Base-by-base conservation (phyloP, 2,329 filamentous ascomycete species). In the Dactylellina parvicollis region DNA sequence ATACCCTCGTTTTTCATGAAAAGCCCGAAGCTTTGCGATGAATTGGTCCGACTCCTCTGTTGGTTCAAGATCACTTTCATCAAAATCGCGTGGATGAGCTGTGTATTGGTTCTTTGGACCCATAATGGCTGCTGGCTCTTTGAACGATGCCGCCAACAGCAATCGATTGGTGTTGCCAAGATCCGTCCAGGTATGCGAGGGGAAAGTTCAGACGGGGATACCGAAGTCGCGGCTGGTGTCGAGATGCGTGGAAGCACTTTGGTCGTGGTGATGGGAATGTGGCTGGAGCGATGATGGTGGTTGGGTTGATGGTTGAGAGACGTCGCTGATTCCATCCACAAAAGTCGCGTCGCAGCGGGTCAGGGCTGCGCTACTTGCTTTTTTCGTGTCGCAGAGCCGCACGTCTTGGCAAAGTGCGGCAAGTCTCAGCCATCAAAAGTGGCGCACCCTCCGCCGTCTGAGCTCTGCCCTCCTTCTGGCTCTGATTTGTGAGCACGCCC, bases 21-120 rank as follows among this genome's bases (percentile, higher is more conserved):
- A 96, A 49, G 84, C 87, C 55, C 84, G 85, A 65, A 96, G 83
- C 78, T 89, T 88, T 76, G 86, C 84, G 79, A 96, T 90, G 80
- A 96, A 96, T 44, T 90, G 88, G 64, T 89, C 86, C 81, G 92
- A 92, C 81, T 95, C 91, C 55, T 86, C 82, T 1, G 86, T 88
- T 67, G 85, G 84, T 59, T 88, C 85, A 80, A 89, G 86, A 16
- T 78, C 79, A 54, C 82, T 81, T 74, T 80, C 75, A 18, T 72
- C 67, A 22, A 72, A 72, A 26, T 72, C 67, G 44, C 67, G 67
- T 7, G 59, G 67, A 30, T 72, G 44, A 75, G 56, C 78, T 60
- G 52, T 78, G 56, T 69, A 67, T 32, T 69, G 62, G 22, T 79
- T 80, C 44, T 78, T 77, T 14, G 80, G 79, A 26, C 79, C 80